Percentiles rank a stretch among this genome's conserved stretches.
phyloP scores from a whole-genome alignment of 2,329 filamentous ascomycete species.

The Gaeumannomyces tritici region DNA sequence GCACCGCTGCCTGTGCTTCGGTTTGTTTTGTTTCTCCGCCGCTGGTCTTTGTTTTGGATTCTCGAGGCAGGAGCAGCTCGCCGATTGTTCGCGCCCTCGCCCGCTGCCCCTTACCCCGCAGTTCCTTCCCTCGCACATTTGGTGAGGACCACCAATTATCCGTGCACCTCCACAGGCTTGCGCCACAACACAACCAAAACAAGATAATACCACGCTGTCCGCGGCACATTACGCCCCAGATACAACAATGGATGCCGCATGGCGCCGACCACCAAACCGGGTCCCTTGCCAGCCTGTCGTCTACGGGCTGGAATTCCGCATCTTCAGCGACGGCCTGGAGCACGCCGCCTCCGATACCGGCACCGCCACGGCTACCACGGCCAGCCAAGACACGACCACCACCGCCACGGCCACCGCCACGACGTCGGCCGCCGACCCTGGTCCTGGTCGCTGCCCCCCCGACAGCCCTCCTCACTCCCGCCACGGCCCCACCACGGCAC shows the following conservation, averaged over 20 bases:
- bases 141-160: background rate
- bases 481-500: constrained; percentile 11
- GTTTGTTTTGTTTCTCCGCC: background rate
- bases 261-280: too few species aligned
- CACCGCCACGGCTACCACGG: background rate
- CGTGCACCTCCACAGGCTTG: too few species aligned
- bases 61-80: background rate
- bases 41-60: too few species aligned
- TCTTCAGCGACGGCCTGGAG: constrained; percentile 30
- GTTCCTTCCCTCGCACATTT: background rate
- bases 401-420: constrained; percentile 7
- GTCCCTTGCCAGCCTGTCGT: background rate
- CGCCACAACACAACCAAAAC: too few species aligned
- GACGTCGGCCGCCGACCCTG: background rate
- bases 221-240: too few species aligned
- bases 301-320: constrained; percentile 37
- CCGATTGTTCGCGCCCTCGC: background rate
- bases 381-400: constrained; percentile 2
- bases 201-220: too few species aligned
- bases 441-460: constrained; percentile 6
- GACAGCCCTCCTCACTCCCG: constrained; percentile 26
- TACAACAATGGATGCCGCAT: too few species aligned
- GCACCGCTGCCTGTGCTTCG: background rate
- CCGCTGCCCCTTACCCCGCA: background rate
- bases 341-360: background rate